Base-by-base conservation (phyloP, 2,329 filamentous ascomycete genomes). In the Neonectria coccinea region DNA sequence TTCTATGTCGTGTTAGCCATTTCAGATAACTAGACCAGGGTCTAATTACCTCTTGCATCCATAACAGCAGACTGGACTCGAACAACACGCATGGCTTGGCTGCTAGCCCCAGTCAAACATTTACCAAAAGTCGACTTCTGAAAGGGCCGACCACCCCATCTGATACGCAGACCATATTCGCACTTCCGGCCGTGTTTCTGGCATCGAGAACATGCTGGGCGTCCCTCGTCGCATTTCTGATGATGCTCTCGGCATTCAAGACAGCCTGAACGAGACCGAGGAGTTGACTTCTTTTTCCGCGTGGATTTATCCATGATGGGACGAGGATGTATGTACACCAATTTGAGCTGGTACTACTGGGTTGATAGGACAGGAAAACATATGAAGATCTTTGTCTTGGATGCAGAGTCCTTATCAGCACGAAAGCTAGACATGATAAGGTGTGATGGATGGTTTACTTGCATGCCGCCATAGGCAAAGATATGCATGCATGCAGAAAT, bases 161-260 rank as follows among this genome's bases (percentile, higher is more conserved):
- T 39, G 10, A 62, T 51, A 8, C 47, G 45, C 12, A 52, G 29
- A 2, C 52, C 36, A 36, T 62, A 62, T 29, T 20, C 29, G 20
- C 53, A 62, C 2, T n/a, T 18, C 18, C 59, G 44, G 9, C 7
- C 22, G 12, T 36, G 20, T 11, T 39, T 52, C 4, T 41, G 33
- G 16, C 59, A 62, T 12, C 56, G 16, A 10, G 44, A 45, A 6
- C 53, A 62, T 20, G 12, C 22, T 12, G 59, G 59, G 6, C 29
- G 59, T n/a, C 3, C 4, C 20, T 62, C 52, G 27, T 62, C 59
- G 36, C 59, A 62, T 16, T 62, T 62, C 10, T 45, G 52, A 45
- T 62, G 59, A n/a, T 56, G 59, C 10, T 56, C 45, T n/a, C 59
- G 25, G 10, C 59, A 62, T 18, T 33, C 18, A 6, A 50, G 53